Evolutionary conservation across 176 grass and related monocot species (phyloP).

Genomic region (Triticum turgidum): DNA sequence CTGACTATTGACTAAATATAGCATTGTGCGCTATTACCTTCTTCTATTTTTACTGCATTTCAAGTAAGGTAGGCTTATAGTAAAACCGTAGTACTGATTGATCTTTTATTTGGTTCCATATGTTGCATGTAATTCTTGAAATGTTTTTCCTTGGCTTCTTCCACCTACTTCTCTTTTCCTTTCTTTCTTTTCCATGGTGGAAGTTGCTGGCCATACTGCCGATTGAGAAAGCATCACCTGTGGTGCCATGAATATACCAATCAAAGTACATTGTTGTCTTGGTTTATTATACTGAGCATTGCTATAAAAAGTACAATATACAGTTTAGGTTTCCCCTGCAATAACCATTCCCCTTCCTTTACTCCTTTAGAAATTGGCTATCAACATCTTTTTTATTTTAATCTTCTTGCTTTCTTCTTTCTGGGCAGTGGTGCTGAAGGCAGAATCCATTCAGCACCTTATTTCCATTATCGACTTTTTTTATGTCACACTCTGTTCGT

Average conservation of each 20-base stretch:
- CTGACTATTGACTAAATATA: slow-evolving; percentile 7
- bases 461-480: slow-evolving; percentile 9
- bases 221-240: background rate
- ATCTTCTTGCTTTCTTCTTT: slow-evolving; percentile 5
- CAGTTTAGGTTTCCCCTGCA: background rate
- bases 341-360: background rate
- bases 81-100: slow-evolving; percentile 1
- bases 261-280: slow-evolving; percentile 12
- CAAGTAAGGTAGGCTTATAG: background rate
- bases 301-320: background rate
- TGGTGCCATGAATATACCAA: background rate
- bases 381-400: background rate
- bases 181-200: background rate
- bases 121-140: background rate
- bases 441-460: background rate
- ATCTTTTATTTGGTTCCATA: background rate
- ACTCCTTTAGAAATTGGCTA: background rate
- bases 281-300: slow-evolving; percentile 1
- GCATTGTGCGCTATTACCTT: background rate
- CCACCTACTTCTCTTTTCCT: background rate
- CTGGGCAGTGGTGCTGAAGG: background rate
- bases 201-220: background rate
- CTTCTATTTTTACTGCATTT: slow-evolving; percentile 3
- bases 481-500: slow-evolving; percentile 19
- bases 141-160: background rate